Conservation (phyloP, 2,329 filamentous ascomycete genomes). For the Aspergillus carbonarius region DNA sequence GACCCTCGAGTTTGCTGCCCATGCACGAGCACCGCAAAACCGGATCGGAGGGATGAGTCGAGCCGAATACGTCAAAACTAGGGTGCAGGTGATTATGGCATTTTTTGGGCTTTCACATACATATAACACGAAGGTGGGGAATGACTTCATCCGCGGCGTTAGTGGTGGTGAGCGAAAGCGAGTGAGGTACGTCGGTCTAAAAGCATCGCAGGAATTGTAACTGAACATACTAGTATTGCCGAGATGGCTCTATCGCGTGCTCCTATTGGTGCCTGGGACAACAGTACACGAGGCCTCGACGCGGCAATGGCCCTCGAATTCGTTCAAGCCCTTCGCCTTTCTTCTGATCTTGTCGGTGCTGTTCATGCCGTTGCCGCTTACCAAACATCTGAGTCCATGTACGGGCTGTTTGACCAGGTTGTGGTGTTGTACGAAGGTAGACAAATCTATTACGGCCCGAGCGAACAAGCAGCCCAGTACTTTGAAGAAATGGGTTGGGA, state of each 20-base stretch:
- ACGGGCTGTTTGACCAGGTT: slow-evolving; percentile 58
- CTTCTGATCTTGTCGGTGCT: slow-evolving; percentile 40
- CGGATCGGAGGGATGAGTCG: neutral
- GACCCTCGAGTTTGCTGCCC: slow-evolving; percentile 72
- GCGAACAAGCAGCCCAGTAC: slow-evolving; percentile 57
- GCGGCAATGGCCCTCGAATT: slow-evolving; percentile 51
- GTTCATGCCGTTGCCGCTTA: slow-evolving; percentile 43
- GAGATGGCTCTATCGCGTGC: slow-evolving; percentile 47
- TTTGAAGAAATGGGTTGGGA: slow-evolving; percentile 61
- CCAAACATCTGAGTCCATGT: slow-evolving; percentile 11
- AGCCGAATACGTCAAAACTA: neutral
- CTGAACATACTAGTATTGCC: slow-evolving; percentile 45
- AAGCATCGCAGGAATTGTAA: too few species aligned
- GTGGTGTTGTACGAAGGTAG: slow-evolving; percentile 59
- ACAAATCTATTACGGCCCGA: slow-evolving; percentile 52
- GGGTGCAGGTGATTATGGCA: slow-evolving; percentile 40
- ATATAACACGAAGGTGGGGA: slow-evolving; percentile 41
- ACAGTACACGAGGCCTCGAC: slow-evolving; percentile 46
- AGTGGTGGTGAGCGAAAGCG: slow-evolving; percentile 59
- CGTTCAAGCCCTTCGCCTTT: slow-evolving; percentile 32
- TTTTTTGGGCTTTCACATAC: slow-evolving; percentile 45
- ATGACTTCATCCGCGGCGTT: slow-evolving; percentile 58
- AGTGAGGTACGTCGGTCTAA: slow-evolving; percentile 30
- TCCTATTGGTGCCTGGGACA: slow-evolving; percentile 39
- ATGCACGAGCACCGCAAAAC: slow-evolving; percentile 50